phyloP scores from a whole-genome alignment of 2,329 filamentous ascomycete genomes.

The Seiridium cupressi region DNA sequence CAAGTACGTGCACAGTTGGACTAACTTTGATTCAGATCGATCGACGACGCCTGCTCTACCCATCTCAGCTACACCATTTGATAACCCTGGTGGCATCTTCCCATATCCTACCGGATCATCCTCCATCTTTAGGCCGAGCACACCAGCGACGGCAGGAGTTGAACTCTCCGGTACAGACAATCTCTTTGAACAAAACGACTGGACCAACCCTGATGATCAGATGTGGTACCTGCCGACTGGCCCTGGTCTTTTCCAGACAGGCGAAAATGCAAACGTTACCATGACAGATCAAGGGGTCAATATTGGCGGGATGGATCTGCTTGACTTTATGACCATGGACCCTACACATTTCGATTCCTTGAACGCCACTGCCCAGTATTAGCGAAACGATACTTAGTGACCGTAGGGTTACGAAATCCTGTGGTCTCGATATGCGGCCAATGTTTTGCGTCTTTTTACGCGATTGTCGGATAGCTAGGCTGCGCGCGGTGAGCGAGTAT shows the following conservation, averaged over 20 bases:
- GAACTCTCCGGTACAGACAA: conserved; percentile 33
- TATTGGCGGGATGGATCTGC: conserved; percentile 63
- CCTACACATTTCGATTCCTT: neutral
- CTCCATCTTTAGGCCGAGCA: conserved; percentile 48
- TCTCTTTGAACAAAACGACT: conserved; percentile 45
- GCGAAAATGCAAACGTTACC: conserved; percentile 54
- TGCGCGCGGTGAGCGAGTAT: too few relatives aligned
- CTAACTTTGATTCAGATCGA: conserved; percentile 30
- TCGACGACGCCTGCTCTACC: conserved; percentile 43
- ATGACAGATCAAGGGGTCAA: conserved; percentile 69
- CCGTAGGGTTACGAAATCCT: too few relatives aligned
- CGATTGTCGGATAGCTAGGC: too few relatives aligned
- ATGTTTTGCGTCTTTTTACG: too few relatives aligned
- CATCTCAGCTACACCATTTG: conserved; percentile 64
- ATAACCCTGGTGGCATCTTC: conserved; percentile 53
- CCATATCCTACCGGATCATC: conserved; percentile 47
- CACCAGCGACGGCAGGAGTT: conserved; percentile 36
- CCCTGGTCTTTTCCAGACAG: conserved; percentile 64
- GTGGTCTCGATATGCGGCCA: too few relatives aligned
- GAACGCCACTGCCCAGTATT: neutral
- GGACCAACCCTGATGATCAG: conserved; percentile 54
- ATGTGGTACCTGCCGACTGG: conserved; percentile 69
- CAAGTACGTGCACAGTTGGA: neutral
- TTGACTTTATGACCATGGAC: conserved; percentile 67
- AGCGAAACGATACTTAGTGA: neutral